Base-by-base conservation (phyloP, 2,329 filamentous ascomycete species). In the Fusarium sp. region DNA sequence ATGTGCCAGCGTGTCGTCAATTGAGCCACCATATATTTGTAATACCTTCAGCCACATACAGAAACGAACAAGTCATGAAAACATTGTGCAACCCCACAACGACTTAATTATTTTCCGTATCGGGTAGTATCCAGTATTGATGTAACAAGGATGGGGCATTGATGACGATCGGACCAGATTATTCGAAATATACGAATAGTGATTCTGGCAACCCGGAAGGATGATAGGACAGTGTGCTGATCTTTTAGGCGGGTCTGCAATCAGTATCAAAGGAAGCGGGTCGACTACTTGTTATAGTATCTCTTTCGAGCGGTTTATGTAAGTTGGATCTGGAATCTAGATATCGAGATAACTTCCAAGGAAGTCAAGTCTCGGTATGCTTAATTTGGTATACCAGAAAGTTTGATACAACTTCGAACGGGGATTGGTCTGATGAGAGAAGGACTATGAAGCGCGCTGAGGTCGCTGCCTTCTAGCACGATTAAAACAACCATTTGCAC, bases 81-180 rank as follows among this genome's bases (percentile, higher is more conserved):
- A 21, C 8, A 27, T 27, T 15, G 6, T 0, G 0, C 4, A 27
- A 15, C 9, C 25, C 42, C 18, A 21, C 25, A 7, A 4, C 10
- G 25, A 21, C 18, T 15, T 9, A 27, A 15, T 27, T 15, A 45
- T 15, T 45, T 25, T 27, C 25, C 18, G 4, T 10, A 15, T 10
- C 18, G 44, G 44, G 18, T 21, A 27, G 12, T 45, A 21, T 21
- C 44, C 25, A 45, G 6, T 21, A 21, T 1, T 4, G 9, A 45
- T 27, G 18, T 45, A 27, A 27, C 25, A 3, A 27, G 25, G 18
- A 45, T 0, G 19, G 6, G 18, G 12, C 5, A 3, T 45, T 21
- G 2, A 27, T 21, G 44, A 45, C 12, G 25, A 45, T 27, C 44
- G 12, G 11, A 7, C 6, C 6, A 7, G 1, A 45, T 19, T 10